Percentiles rank a stretch among this genome's conserved stretches.
phyloP scores from a whole-genome alignment of 306 rosid genomes.

The Glycine tomentella region DNA sequence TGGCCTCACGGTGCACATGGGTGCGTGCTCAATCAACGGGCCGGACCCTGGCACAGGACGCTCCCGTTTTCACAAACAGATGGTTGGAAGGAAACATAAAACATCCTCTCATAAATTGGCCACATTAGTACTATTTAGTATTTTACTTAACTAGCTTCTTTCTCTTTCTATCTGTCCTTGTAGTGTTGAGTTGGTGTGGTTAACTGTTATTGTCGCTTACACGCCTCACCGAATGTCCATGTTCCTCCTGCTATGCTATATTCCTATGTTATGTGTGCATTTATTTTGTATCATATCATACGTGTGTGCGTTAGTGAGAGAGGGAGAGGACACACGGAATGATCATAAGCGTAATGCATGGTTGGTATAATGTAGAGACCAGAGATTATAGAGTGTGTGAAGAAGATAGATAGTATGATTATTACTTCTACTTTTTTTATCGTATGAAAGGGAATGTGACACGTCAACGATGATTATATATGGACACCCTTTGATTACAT shows the following conservation, averaged over 20 bases:
- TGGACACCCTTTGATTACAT: neutral
- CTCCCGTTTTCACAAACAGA: constrained; percentile 64
- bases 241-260: neutral
- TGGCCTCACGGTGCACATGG: constrained; percentile 49
- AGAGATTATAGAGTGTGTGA: neutral
- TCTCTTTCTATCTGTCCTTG: constrained; percentile 47
- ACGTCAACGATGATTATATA: neutral
- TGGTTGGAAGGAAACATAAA: constrained; percentile 71
- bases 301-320: neutral
- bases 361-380: too few relatives aligned
- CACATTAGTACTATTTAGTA: constrained; percentile 31
- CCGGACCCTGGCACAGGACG: constrained; percentile 49
- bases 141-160: constrained; percentile 1
- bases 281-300: neutral
- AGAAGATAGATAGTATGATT: neutral
- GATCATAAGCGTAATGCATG: constrained; percentile 2
- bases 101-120: constrained; percentile 45
- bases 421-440: neutral
- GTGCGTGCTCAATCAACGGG: constrained; percentile 61
- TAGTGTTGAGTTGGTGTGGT: constrained; percentile 55
- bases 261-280: neutral
- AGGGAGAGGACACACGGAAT: neutral
- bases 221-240: constrained; percentile 10
- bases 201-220: constrained; percentile 52
- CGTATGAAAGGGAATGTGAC: neutral